These are phyloP conservation scores for Hypoxylon fragiforme DNA, from an alignment of 495 filamentous ascomycete genomes.

Conservation along the genomic window DNA sequence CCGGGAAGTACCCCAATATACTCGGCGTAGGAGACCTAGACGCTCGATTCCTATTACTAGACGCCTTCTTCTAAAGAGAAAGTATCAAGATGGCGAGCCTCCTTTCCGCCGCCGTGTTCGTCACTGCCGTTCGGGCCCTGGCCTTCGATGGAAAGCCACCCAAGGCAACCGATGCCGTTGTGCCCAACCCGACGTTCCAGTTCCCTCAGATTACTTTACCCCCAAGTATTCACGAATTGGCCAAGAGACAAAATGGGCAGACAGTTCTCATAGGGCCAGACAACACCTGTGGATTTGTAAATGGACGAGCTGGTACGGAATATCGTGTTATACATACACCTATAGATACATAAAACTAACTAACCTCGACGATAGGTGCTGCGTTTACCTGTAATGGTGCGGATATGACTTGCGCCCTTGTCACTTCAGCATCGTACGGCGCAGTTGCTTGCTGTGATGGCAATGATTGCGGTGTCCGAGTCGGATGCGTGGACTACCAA, in stretches of 20 bases:
- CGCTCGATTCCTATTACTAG: slow-evolving; percentile 1
- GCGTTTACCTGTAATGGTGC: slow-evolving; percentile 39
- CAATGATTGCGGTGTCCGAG: slow-evolving; percentile 34
- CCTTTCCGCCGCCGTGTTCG: slow-evolving; percentile 37
- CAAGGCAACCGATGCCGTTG: slow-evolving; percentile 32
- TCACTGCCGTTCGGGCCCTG: slow-evolving; percentile 40
- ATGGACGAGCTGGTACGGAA: slow-evolving; percentile 38
- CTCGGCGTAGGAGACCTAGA: slow-evolving; percentile 8
- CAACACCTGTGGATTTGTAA: slow-evolving; percentile 53
- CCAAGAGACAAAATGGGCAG: slow-evolving; percentile 36
- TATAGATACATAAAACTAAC: too few species aligned
- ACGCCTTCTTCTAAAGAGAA: neutral
- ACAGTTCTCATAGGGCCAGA: slow-evolving; percentile 50
- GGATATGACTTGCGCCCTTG: slow-evolving; percentile 39
- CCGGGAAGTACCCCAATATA: slow-evolving; percentile 5
- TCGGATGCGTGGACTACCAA: slow-evolving; percentile 36
- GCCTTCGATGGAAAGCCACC: slow-evolving; percentile 38
- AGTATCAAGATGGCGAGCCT: slow-evolving; percentile 29
- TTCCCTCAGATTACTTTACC: slow-evolving; percentile 38
- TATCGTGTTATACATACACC: too few species aligned
- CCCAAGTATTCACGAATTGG: slow-evolving; percentile 37
- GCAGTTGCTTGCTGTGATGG: slow-evolving; percentile 44
- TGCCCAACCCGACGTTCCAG: slow-evolving; percentile 33
- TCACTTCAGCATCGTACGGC: slow-evolving; percentile 34
- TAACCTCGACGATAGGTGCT: slow-evolving; percentile 31